These are phyloP conservation scores for Zygoascus hellenicus DNA, from an alignment of 1,139 yeast species.

Conservation along the genomic window DNA sequence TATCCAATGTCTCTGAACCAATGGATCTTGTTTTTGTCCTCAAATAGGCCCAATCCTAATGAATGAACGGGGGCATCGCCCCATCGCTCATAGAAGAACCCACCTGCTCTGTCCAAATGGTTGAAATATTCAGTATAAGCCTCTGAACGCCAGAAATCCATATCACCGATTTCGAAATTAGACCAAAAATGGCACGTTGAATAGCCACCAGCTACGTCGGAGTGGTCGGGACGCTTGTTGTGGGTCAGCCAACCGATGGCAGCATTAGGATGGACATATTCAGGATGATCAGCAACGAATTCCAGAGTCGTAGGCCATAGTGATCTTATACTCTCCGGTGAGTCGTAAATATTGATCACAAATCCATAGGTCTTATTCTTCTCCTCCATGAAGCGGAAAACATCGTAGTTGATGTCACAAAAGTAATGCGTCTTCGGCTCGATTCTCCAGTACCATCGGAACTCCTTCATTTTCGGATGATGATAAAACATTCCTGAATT, in stretches of 20 bases:
- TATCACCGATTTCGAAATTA: slow-evolving; percentile 73
- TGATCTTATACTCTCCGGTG: slow-evolving; percentile 52
- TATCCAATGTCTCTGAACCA: slow-evolving; percentile 90
- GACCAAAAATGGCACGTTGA: slow-evolving; percentile 88
- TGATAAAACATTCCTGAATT: slow-evolving; percentile 60
- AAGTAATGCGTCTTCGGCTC: slow-evolving; percentile 70
- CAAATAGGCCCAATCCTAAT: slow-evolving; percentile 65
- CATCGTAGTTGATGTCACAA: slow-evolving; percentile 66
- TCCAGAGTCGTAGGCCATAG: slow-evolving; percentile 66
- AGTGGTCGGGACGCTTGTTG: slow-evolving; percentile 37
- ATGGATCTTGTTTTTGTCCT: slow-evolving; percentile 62
- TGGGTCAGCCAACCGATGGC: slow-evolving; percentile 67
- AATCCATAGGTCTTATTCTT: slow-evolving; percentile 65
- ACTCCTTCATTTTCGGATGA: slow-evolving; percentile 52
- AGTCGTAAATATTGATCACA: slow-evolving; percentile 60
- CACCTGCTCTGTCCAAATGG: slow-evolving; percentile 61
- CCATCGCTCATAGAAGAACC: slow-evolving; percentile 84
- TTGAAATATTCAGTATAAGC: slow-evolving; percentile 63
- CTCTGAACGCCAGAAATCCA: slow-evolving; percentile 69
- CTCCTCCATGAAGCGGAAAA: slow-evolving; percentile 65
- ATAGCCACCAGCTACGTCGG: slow-evolving; percentile 49
- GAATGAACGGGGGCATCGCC: slow-evolving; percentile 90
- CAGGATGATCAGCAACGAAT: slow-evolving; percentile 51
- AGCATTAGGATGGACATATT: slow-evolving; percentile 59
- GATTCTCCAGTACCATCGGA: slow-evolving; percentile 68